Evolutionary conservation across 192 early-diverging fungal genomes (phyloP), one percentile per base, ranked within the genome.

Genomic region (Entomortierella chlamydospora): DNA sequence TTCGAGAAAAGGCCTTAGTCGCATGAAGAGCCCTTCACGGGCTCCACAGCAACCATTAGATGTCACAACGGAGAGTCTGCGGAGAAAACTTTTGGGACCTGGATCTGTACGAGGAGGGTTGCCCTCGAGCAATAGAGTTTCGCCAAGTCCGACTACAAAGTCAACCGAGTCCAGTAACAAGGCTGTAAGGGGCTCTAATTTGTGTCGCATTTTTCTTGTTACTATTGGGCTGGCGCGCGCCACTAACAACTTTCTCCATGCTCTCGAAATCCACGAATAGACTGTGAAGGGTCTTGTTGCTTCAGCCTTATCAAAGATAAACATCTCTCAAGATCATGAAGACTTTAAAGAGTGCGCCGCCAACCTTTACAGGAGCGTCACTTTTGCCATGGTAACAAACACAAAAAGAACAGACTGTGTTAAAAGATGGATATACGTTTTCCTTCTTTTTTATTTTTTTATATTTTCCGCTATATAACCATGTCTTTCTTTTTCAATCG

Each of bases 371-470:
- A 41, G 64, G 30, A 68, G 58, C 8, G 72, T 76, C 39, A 76
- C 45, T 15, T 67, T 76, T 41, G 64, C 72, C 1, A 76, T 76
- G 72, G 72, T 76, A 67, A 53, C n/a, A n/a, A n/a, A n/a, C n/a
- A 20, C 33, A 22, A 23, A 18, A 39, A 13, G 10, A 37, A 7
- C 34, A 7, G 5, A 7, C 4, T 37, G 34, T 7, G 10, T 4
- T 7, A 37, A 37, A 37, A 37, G 34, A 5, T 12, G 20, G n/a
- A n/a, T n/a, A 31, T 33, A 20, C 7, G 10, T 61, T 25, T 26
- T 71, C 18, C 47, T 26, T n/a, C 11, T 34, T 47, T 54, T 55
- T 22, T 45, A n/a, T 45, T 31, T 25, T 45, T 41, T 26, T 13
- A 26, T 52, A n/a, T n/a, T n/a, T n/a, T n/a, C n/a, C n/a, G n/a